A percentile compares a stretch with the other conserved stretches of the same genome.
Evolutionary conservation across 2,329 filamentous ascomycete species (phyloP).

Genomic region (Fusarium scirpi): DNA sequence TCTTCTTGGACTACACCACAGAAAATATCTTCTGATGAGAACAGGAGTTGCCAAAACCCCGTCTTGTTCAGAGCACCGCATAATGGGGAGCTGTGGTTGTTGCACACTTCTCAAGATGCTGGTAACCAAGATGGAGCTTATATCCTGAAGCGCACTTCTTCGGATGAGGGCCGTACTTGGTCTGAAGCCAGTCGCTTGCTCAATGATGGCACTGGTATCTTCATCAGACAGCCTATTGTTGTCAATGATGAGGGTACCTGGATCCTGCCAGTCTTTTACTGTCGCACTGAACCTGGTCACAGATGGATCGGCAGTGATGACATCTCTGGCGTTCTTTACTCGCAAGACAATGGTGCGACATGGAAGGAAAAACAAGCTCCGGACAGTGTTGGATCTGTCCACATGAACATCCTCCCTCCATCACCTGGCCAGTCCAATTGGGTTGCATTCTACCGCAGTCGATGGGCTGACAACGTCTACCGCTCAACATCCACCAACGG

Average conservation of each 20-base stretch:
- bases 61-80: slow-evolving; percentile 55
- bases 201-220: slow-evolving; percentile 51
- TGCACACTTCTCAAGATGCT: slow-evolving; percentile 59
- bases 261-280: slow-evolving; percentile 59
- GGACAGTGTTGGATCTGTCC: slow-evolving; percentile 55
- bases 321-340: slow-evolving; percentile 54
- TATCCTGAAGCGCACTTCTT: slow-evolving; percentile 53
- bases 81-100: slow-evolving; percentile 54
- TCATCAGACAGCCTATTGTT: slow-evolving; percentile 57
- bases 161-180: slow-evolving; percentile 54
- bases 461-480: slow-evolving; percentile 60
- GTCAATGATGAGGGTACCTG: slow-evolving; percentile 54
- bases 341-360: slow-evolving; percentile 53
- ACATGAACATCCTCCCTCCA: slow-evolving; percentile 57
- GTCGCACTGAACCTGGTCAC: slow-evolving; percentile 54
- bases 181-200: slow-evolving; percentile 51
- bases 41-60: slow-evolving; percentile 60
- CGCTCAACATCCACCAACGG: slow-evolving; percentile 55
- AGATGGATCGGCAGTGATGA: slow-evolving; percentile 61
- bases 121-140: slow-evolving; percentile 59
- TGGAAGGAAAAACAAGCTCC: slow-evolving; percentile 56
- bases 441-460: slow-evolving; percentile 56
- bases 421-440: slow-evolving; percentile 45
- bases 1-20: slow-evolving; percentile 50
- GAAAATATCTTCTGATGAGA: slow-evolving; percentile 54